Evolutionary conservation across 1,284 basidiomycete genomes (phyloP).

Genomic region (Meripilus lineatus): DNA sequence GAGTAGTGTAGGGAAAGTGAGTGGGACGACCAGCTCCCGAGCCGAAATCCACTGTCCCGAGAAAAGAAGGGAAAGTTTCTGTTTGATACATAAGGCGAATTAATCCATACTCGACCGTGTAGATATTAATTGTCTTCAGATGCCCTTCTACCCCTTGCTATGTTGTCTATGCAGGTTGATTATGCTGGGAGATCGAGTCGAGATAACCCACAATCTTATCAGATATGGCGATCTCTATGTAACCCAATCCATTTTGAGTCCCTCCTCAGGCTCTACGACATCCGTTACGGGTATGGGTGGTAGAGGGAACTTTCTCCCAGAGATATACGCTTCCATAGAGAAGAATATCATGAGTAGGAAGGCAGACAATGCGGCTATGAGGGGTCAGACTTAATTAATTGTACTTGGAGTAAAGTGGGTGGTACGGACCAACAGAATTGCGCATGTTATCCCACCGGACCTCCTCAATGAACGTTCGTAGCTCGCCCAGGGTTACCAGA

Average conservation of each 20-base stretch:
- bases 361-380: constrained; percentile 54
- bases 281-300: constrained; percentile 24
- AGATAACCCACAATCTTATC: no score
- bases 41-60: no score
- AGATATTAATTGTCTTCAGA: no score
- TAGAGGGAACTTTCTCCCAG: constrained; percentile 24
- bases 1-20: not conserved
- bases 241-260: constrained; percentile 22
- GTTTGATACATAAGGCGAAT: not conserved
- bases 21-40: no score
- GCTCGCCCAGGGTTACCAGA: constrained; percentile 79
- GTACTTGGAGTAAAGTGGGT: not conserved
- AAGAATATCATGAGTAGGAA: constrained; percentile 66
- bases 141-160: no score
- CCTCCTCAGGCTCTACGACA: constrained; percentile 19
- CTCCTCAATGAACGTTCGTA: constrained; percentile 83
- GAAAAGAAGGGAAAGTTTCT: no score
- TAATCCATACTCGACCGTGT: no score
- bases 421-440: constrained; percentile 70
- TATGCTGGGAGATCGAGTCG: no score
- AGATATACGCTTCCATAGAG: constrained; percentile 55
- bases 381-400: not conserved
- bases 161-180: no score
- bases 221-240: no score
- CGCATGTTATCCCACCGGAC: constrained; percentile 91